A percentile compares a stretch with the other conserved stretches of the same genome.
Evolutionary conservation across 2,329 filamentous ascomycete genomes (phyloP).

Genomic region (Aureobasidium sp.): DNA sequence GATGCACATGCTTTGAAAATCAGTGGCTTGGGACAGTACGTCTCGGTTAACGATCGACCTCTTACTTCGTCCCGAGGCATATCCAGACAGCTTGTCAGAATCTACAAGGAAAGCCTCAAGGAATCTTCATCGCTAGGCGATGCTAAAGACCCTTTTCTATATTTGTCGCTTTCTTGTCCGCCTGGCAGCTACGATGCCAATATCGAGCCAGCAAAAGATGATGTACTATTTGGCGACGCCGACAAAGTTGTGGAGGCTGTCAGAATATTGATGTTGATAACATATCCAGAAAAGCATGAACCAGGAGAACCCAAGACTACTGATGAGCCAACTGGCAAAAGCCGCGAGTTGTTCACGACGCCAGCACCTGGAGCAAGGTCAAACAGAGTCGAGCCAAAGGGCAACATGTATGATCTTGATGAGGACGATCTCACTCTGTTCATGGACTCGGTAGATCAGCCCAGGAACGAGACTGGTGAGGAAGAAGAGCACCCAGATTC

Average conservation of each 20-base stretch:
- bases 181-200: constrained; percentile 63
- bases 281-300: constrained; percentile 25
- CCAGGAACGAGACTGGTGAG: constrained; percentile 20
- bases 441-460: constrained; percentile 12
- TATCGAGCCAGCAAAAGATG: constrained; percentile 63
- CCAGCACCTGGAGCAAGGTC: neutral
- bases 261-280: constrained; percentile 38
- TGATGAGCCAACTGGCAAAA: neutral
- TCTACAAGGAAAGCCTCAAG: constrained; percentile 47
- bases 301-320: neutral
- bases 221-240: constrained; percentile 61
- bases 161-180: constrained; percentile 57
- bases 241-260: constrained; percentile 37
- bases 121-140: constrained; percentile 23
- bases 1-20: constrained; percentile 38
- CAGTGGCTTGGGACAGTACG: constrained; percentile 43
- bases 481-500: constrained; percentile 28
- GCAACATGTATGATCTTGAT: constrained; percentile 32
- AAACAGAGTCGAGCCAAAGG: neutral
- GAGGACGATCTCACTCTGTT: constrained; percentile 27
- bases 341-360: constrained; percentile 15
- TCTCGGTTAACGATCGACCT: constrained; percentile 64
- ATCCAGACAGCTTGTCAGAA: constrained; percentile 51
- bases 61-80: constrained; percentile 50
- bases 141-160: constrained; percentile 53